These are phyloP conservation scores for Talaromyces islandicus DNA, from an alignment of 2,329 filamentous ascomycete genomes.

Conservation along the genomic window DNA sequence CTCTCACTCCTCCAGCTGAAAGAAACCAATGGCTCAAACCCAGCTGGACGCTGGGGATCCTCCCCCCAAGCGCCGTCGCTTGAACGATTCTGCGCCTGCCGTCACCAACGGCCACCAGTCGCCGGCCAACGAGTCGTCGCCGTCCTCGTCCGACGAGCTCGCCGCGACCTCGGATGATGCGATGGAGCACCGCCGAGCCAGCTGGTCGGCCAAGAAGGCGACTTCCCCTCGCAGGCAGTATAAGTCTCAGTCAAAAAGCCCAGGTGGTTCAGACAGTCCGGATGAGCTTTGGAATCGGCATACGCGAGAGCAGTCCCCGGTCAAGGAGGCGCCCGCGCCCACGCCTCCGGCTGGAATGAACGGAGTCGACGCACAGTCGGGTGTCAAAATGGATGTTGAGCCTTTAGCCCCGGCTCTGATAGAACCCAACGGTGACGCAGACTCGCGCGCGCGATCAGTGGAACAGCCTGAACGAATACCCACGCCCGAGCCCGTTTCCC, in stretches of 20 bases:
- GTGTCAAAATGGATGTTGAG: background rate
- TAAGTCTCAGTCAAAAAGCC: conserved; percentile 18
- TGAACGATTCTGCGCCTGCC: conserved; percentile 19
- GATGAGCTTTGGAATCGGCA: conserved; percentile 37
- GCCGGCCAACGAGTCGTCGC: conserved; percentile 16
- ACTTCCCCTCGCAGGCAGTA: conserved; percentile 24
- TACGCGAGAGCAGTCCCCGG: conserved; percentile 10
- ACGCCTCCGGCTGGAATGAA: conserved; percentile 7
- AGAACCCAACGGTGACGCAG: conserved; percentile 6
- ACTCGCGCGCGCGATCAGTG: conserved; percentile 9
- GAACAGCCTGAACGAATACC: conserved; percentile 24
- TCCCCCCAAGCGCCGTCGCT: conserved; percentile 25
- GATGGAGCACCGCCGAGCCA: conserved; percentile 26
- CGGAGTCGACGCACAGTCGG: conserved; percentile 7
- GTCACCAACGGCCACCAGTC: conserved; percentile 11
- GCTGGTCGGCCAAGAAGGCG: conserved; percentile 27
- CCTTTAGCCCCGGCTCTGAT: conserved; percentile 13
- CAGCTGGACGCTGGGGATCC: conserved; percentile 18
- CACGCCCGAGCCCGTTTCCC: conserved; percentile 34
- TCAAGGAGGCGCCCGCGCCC: conserved; percentile 11
- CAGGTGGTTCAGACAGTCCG: conserved; percentile 34
- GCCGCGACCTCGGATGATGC: conserved; percentile 30
- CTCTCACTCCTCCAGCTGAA: background rate
- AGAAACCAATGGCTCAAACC: conserved; percentile 3
- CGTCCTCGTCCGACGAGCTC: conserved; percentile 37